Evolutionary conservation across 2,329 filamentous ascomycete genomes (phyloP).

Genomic region (Sphaerostilbella broomeana): DNA sequence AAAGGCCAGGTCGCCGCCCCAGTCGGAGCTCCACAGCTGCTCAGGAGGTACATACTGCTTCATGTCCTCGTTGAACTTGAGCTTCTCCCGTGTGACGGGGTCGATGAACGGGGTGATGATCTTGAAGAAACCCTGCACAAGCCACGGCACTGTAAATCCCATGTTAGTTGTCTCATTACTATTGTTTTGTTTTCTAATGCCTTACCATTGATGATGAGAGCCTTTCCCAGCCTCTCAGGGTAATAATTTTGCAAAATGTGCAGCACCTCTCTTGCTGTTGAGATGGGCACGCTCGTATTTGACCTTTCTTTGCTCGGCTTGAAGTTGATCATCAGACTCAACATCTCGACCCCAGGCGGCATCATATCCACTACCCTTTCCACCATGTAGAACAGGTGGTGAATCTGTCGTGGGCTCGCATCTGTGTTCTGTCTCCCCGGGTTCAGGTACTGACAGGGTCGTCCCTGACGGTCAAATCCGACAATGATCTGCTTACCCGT

Average conservation of each 20-base stretch:
- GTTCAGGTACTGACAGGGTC: constrained; percentile 87
- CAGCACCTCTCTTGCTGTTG: constrained; percentile 75
- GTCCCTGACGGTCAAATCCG: constrained; percentile 76
- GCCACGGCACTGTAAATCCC: constrained; percentile 64
- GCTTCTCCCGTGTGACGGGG: constrained; percentile 84
- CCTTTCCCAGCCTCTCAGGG: constrained; percentile 82
- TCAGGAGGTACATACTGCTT: constrained; percentile 69
- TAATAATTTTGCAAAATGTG: constrained; percentile 93
- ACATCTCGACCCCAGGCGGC: constrained; percentile 76
- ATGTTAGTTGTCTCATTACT: neutral
- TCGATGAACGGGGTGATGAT: constrained; percentile 95
- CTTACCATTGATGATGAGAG: constrained; percentile 81
- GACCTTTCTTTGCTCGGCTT: constrained; percentile 68
- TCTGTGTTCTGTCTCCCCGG: constrained; percentile 92
- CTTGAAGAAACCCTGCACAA: constrained; percentile 92
- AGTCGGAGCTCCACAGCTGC: constrained; percentile 73
- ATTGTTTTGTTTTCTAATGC: constrained; percentile 10
- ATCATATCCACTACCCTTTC: constrained; percentile 85
- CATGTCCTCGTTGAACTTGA: constrained; percentile 96
- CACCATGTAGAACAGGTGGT: constrained; percentile 94
- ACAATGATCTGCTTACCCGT: constrained; percentile 91
- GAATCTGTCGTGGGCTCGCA: constrained; percentile 74
- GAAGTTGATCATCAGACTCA: constrained; percentile 88
- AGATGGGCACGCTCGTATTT: constrained; percentile 66
- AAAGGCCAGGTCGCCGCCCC: constrained; percentile 74